These are phyloP conservation scores for Colletotrichum sp. DNA, from an alignment of 2,329 filamentous ascomycete genomes.

Conservation along the genomic window DNA sequence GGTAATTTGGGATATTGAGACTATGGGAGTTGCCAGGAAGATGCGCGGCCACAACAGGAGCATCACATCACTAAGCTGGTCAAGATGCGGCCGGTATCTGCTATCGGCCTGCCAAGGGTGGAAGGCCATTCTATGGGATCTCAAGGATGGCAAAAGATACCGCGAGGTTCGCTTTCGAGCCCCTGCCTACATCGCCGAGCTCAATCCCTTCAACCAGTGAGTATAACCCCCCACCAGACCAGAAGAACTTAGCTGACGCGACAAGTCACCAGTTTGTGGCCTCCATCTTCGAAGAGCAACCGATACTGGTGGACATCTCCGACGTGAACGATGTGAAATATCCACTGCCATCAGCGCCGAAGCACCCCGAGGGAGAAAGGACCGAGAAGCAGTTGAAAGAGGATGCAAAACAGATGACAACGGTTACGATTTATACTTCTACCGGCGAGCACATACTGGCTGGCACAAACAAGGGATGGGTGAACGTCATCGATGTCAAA, in stretches of 20 bases:
- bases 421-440: slow-evolving; percentile 86
- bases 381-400: slow-evolving; percentile 87
- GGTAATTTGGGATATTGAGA: slow-evolving; percentile 96
- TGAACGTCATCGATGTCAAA: slow-evolving; percentile 90
- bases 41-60: slow-evolving; percentile 91
- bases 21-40: slow-evolving; percentile 94
- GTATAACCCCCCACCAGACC: slow-evolving; percentile 24
- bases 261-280: slow-evolving; percentile 77
- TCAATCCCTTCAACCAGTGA: slow-evolving; percentile 90
- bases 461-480: slow-evolving; percentile 92
- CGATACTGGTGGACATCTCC: slow-evolving; percentile 83
- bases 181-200: slow-evolving; percentile 92
- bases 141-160: slow-evolving; percentile 71
- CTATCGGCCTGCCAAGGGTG: slow-evolving; percentile 94
- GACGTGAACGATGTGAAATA: slow-evolving; percentile 74
- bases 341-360: slow-evolving; percentile 80
- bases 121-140: slow-evolving; percentile 95
- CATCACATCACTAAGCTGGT: slow-evolving; percentile 96
- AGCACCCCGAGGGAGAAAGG: slow-evolving; percentile 74
- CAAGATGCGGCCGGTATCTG: slow-evolving; percentile 86
- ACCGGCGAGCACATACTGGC: slow-evolving; percentile 88
- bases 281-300: slow-evolving; percentile 92
- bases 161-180: slow-evolving; percentile 91
- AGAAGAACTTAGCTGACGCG: not conserved
- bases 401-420: slow-evolving; percentile 94